These are phyloP conservation scores for Russula earlei DNA, from an alignment of 768 basidiomycete species.

Conservation along the genomic window DNA sequence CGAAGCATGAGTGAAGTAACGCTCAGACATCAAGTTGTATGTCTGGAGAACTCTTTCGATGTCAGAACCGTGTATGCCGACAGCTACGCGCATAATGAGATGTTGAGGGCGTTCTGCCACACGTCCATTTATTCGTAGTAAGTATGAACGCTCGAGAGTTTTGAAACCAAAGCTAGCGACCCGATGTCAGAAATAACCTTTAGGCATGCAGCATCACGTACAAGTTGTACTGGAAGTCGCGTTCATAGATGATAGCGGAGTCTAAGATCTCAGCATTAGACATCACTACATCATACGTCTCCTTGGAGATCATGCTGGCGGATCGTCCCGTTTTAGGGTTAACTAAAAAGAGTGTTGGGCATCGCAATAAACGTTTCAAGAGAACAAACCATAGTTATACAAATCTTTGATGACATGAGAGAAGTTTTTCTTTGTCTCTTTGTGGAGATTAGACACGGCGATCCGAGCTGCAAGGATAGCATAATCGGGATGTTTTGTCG, in stretches of 20 bases:
- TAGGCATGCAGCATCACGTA: slow-evolving; percentile 31
- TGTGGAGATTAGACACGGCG: slow-evolving; percentile 97
- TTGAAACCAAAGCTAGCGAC: slow-evolving; percentile 90
- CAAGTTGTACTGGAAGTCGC: slow-evolving; percentile 97
- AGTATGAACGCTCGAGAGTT: slow-evolving; percentile 95
- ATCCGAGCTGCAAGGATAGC: slow-evolving; percentile 97
- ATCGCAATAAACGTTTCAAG: background rate
- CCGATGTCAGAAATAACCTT: background rate
- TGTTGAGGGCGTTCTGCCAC: slow-evolving; percentile 98
- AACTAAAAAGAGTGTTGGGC: slow-evolving; percentile 35
- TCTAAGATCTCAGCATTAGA: slow-evolving; percentile 77
- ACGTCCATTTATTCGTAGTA: slow-evolving; percentile 87
- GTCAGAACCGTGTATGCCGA: slow-evolving; percentile 89
- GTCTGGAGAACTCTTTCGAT: slow-evolving; percentile 87
- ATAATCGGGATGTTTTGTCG: slow-evolving; percentile 96
- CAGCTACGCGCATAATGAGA: slow-evolving; percentile 99
- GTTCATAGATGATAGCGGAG: slow-evolving; percentile 94
- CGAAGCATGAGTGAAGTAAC: slow-evolving; percentile 96
- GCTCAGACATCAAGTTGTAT: slow-evolving; percentile 93
- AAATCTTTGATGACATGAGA: slow-evolving; percentile 87
- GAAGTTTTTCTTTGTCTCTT: slow-evolving; percentile 97
- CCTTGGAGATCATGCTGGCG: slow-evolving; percentile 86
- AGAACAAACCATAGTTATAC: slow-evolving; percentile 65
- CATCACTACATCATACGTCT: slow-evolving; percentile 74
- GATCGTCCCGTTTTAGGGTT: slow-evolving; percentile 90